A percentile compares a stretch with the other conserved stretches of the same genome.
Evolutionary conservation across 257 asterid genomes (phyloP).

Genomic region (Solanum pinnatisectum): DNA sequence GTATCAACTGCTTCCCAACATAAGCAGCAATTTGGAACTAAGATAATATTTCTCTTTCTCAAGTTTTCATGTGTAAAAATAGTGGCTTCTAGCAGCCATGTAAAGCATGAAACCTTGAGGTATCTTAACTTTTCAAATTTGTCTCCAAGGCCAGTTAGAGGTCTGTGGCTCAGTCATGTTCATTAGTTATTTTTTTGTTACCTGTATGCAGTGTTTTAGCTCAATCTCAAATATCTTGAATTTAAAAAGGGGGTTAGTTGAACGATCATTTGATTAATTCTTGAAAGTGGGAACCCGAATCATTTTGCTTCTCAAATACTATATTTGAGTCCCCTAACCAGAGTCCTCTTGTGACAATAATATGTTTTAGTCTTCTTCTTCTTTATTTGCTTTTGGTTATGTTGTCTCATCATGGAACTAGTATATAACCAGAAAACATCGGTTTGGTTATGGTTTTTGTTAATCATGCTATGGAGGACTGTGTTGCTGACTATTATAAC

Average conservation of each 20-base stretch:
- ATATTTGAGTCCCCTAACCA: not conserved
- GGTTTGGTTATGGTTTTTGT: not conserved
- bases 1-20: not conserved
- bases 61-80: not conserved
- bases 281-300: not conserved
- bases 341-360: not conserved
- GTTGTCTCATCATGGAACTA: not conserved
- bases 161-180: not conserved
- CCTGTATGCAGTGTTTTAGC: not conserved
- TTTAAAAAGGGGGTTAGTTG: not conserved
- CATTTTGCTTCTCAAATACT: not conserved
- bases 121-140: not conserved
- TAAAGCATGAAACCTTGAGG: not conserved
- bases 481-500: not conserved
- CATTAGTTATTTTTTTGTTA: not conserved
- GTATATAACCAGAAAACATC: not conserved
- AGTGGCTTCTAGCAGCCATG: not conserved
- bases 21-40: not conserved
- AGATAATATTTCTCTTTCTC: not conserved
- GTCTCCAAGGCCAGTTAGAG: not conserved
- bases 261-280: not conserved
- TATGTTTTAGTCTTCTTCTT: not conserved
- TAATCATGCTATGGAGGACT: not conserved
- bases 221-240: not conserved
- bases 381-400: not conserved